A percentile compares a stretch with the other conserved stretches of the same genome.
phyloP scores from a whole-genome alignment of 345 rosid species.

The Clausena lansium region DNA sequence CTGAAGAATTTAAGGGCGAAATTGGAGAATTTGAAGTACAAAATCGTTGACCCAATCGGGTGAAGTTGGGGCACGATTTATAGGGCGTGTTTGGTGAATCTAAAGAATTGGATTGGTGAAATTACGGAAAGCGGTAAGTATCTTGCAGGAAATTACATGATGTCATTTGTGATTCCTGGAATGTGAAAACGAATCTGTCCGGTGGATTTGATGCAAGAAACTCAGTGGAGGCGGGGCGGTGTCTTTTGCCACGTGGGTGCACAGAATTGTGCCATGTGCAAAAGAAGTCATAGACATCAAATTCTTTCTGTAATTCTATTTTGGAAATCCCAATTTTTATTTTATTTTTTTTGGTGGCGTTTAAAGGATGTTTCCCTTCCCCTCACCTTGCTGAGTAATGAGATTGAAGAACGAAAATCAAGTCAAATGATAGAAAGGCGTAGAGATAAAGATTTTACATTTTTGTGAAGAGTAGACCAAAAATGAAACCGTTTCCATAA shows the following conservation, averaged over 20 bases:
- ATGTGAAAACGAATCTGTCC: conserved; percentile 3
- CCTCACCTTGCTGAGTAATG: no score
- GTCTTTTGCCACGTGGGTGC: conserved; percentile 7
- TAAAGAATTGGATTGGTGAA: background rate
- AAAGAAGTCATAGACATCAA: background rate
- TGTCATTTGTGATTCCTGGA: conserved; percentile 18
- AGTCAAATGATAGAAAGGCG: background rate
- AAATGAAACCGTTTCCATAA: no score
- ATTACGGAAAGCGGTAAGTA: conserved; percentile 22
- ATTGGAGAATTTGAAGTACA: conserved; percentile 1
- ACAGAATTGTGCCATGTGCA: background rate
- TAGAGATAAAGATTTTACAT: background rate
- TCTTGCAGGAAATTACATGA: conserved; percentile 16
- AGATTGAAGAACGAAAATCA: background rate
- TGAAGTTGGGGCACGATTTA: conserved; percentile 25
- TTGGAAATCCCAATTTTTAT: no score
- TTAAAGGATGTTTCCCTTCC: background rate
- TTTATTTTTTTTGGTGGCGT: background rate
- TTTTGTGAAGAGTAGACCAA: no score
- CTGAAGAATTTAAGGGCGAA: background rate
- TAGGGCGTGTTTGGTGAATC: conserved; percentile 15
- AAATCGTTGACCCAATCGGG: background rate
- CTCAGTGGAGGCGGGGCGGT: no score
- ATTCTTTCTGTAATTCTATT: background rate
- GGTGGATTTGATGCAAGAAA: background rate